A percentile compares a stretch with the other conserved stretches of the same genome.
These are phyloP conservation scores for Naganishia vaughanmartiniae DNA, from an alignment of 768 basidiomycete genomes.

Conservation along the genomic window DNA sequence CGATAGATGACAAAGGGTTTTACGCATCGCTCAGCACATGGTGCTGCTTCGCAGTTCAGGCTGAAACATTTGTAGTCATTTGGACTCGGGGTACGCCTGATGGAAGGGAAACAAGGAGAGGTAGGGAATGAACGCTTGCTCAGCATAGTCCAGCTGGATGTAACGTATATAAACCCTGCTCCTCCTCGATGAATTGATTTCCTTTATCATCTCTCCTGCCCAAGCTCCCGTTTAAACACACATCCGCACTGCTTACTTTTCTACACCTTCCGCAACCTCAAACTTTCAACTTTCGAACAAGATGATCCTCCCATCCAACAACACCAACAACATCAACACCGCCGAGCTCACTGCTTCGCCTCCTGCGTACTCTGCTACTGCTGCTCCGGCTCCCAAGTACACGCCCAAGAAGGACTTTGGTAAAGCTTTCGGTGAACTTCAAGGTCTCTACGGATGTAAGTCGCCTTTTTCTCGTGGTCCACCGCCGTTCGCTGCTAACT, in stretches of 20 bases:
- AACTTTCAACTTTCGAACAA: not conserved
- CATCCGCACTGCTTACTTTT: not conserved
- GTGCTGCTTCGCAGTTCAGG: not conserved
- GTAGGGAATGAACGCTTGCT: not conserved
- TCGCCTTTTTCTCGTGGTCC: not conserved
- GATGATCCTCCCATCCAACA: not conserved
- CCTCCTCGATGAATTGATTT: not conserved
- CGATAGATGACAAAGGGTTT: too few species aligned
- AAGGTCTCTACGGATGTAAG: conserved; percentile 22
- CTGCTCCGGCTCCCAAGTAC: conserved; percentile 8
- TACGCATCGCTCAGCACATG: too few species aligned
- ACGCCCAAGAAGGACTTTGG: conserved; percentile 22
- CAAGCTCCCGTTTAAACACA: not conserved
- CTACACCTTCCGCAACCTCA: not conserved
- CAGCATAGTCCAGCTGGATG: not conserved
- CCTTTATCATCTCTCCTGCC: not conserved
- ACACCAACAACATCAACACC: conserved; percentile 1
- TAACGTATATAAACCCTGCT: not conserved
- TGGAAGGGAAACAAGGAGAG: not conserved
- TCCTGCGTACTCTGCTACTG: conserved; percentile 12
- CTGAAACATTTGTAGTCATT: conserved; percentile 1
- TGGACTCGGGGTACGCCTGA: not conserved
- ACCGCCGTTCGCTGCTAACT: not conserved
- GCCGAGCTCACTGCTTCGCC: not conserved
- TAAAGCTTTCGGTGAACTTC: conserved; percentile 12